Percentiles rank a stretch among this genome's conserved stretches.
These are phyloP conservation scores for Trichophyton schoenleinii DNA, from an alignment of 2,329 filamentous ascomycete species.

Conservation along the genomic window DNA sequence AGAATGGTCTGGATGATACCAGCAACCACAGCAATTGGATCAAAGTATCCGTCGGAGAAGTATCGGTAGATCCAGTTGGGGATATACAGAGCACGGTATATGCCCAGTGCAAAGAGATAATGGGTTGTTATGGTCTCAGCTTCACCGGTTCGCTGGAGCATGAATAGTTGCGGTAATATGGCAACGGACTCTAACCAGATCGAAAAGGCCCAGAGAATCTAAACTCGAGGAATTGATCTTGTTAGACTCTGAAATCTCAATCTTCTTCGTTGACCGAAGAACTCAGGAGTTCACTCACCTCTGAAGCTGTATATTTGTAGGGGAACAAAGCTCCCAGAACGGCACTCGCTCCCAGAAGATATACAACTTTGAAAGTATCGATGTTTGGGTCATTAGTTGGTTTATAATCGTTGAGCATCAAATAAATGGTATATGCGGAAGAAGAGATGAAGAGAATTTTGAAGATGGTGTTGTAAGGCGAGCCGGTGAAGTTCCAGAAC, in stretches of 20 bases:
- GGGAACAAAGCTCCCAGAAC: constrained; percentile 72
- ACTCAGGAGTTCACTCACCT: constrained; percentile 31
- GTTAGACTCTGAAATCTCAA: background rate
- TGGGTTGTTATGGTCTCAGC: constrained; percentile 99
- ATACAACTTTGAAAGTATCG: constrained; percentile 95
- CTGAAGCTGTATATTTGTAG: constrained; percentile 66
- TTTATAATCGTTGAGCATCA: constrained; percentile 96
- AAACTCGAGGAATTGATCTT: constrained; percentile 11
- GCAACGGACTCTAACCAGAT: constrained; percentile 97
- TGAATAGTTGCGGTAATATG: constrained; percentile 93
- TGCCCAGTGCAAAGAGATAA: constrained; percentile 85
- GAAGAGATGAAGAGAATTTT: constrained; percentile 89
- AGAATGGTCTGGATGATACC: constrained; percentile 87
- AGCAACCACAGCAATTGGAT: constrained; percentile 77
- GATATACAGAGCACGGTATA: constrained; percentile 90
- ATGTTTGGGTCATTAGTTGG: constrained; percentile 93
- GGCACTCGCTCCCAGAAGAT: constrained; percentile 70
- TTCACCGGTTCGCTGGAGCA: constrained; percentile 94
- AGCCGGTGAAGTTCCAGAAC: constrained; percentile 68
- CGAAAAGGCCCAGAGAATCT: constrained; percentile 94
- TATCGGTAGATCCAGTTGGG: constrained; percentile 97
- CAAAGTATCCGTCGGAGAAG: constrained; percentile 63
- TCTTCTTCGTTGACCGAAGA: background rate
- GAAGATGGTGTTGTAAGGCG: constrained; percentile 85
- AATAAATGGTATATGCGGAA: constrained; percentile 88